phyloP scores from a whole-genome alignment of 345 rosid genomes.

The Eucalyptus decipiens region DNA sequence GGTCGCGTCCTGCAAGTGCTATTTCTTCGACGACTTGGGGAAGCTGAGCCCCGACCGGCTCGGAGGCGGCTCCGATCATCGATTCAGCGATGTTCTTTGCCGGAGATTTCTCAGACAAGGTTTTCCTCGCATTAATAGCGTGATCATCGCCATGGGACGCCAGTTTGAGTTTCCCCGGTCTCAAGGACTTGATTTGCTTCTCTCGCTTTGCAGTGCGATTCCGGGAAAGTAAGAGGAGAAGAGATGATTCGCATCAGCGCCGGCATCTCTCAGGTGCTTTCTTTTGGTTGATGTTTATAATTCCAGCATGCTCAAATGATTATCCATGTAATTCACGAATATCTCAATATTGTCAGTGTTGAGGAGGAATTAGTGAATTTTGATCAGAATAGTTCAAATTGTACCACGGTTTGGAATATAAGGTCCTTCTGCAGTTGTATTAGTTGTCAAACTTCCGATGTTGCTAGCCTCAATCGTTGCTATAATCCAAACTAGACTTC shows the following conservation, averaged over 20 bases:
- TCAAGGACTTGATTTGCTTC: background rate
- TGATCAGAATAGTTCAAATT: background rate
- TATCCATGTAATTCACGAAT: background rate
- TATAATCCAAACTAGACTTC: background rate
- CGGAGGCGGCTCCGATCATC: slow-evolving; percentile 27
- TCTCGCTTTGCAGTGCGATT: slow-evolving; percentile 37
- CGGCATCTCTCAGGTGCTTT: slow-evolving; percentile 24
- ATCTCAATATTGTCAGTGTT: background rate
- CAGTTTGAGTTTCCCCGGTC: background rate
- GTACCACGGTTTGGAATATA: background rate
- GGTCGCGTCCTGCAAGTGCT: slow-evolving; percentile 71
- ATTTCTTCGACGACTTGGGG: slow-evolving; percentile 80
- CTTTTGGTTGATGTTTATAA: background rate
- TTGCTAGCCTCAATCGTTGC: background rate
- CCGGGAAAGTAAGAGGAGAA: slow-evolving; percentile 20
- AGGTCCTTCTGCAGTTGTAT: background rate
- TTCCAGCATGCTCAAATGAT: background rate
- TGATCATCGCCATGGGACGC: background rate
- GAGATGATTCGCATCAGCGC: slow-evolving; percentile 14
- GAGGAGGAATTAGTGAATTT: background rate
- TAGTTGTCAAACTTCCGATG: background rate
- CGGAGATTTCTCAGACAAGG: slow-evolving; percentile 85
- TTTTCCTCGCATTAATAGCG: background rate
- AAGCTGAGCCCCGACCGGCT: slow-evolving; percentile 17
- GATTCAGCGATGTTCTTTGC: slow-evolving; percentile 55